Percentiles rank a stretch among this genome's conserved stretches.
Conservation (phyloP, 768 basidiomycete species). For the Boletus pseudopeckii region DNA sequence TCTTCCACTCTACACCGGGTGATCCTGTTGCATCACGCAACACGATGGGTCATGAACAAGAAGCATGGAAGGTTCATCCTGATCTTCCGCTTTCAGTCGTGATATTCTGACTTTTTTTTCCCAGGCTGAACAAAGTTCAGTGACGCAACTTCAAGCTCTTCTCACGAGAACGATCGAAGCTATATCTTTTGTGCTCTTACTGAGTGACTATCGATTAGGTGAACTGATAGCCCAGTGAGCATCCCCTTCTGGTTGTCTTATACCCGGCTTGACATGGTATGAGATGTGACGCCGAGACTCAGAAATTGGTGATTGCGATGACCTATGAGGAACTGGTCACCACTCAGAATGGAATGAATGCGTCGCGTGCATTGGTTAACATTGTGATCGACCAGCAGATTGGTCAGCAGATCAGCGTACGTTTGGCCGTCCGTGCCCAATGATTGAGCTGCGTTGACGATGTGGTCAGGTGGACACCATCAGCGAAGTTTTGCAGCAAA, state of each 20-base stretch:
- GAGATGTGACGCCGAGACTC: conserved; percentile 72
- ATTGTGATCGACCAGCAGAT: conserved; percentile 98
- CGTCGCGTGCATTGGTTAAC: conserved; percentile 87
- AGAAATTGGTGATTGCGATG: conserved; percentile 63
- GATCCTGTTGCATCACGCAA: conserved; percentile 57
- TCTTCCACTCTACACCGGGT: conserved; percentile 79
- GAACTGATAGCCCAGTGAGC: conserved; percentile 80
- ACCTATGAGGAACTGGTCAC: conserved; percentile 89
- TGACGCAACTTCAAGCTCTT: conserved; percentile 71
- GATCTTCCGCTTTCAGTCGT: neutral
- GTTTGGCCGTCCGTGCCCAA: conserved; percentile 24
- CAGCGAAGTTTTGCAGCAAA: conserved; percentile 88
- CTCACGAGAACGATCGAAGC: conserved; percentile 89
- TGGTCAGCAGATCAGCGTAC: conserved; percentile 89
- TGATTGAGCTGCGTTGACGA: conserved; percentile 3
- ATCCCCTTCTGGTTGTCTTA: neutral
- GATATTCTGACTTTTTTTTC: conserved; percentile 13
- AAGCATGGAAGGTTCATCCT: conserved; percentile 76
- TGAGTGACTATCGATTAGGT: conserved; percentile 87
- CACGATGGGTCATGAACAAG: conserved; percentile 64
- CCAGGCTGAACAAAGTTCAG: conserved; percentile 79
- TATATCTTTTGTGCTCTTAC: conserved; percentile 85
- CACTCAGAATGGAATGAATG: conserved; percentile 78
- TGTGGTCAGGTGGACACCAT: conserved; percentile 83
- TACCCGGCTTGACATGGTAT: conserved; percentile 5